Evolutionary conservation across 768 basidiomycete species (phyloP).

Genomic region (Tylopilus felleus): DNA sequence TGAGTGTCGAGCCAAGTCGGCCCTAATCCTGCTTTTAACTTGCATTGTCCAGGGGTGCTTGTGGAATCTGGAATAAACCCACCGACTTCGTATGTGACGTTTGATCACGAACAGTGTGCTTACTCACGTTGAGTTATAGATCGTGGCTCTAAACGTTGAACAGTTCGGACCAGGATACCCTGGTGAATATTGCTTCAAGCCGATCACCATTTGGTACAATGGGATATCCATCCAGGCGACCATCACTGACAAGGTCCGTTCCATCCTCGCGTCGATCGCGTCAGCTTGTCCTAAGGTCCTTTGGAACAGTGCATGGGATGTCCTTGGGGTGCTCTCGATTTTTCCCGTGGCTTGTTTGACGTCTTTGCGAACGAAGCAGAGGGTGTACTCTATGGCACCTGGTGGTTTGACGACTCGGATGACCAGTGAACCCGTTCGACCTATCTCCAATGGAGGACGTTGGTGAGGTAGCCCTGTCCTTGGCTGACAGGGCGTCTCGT

Average conservation of each 20-base stretch:
- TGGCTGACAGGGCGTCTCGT: neutral
- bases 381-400: conserved; percentile 59
- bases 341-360: conserved; percentile 63
- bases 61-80: conserved; percentile 40
- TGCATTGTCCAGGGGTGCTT: conserved; percentile 46
- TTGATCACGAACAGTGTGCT: neutral
- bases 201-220: conserved; percentile 55
- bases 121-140: conserved; percentile 12
- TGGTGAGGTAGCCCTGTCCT: neutral
- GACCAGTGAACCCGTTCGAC: neutral
- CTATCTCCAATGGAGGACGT: neutral
- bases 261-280: neutral
- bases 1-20: conserved; percentile 22
- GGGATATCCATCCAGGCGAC: conserved; percentile 53
- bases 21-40: neutral
- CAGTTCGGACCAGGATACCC: conserved; percentile 61
- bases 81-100: conserved; percentile 25
- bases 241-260: conserved; percentile 57
- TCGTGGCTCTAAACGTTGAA: conserved; percentile 28
- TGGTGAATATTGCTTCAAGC: conserved; percentile 58
- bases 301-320: conserved; percentile 58
- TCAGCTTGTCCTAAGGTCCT: neutral
- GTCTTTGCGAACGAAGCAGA: conserved; percentile 44
- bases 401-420: conserved; percentile 49
- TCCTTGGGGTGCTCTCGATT: conserved; percentile 62